Evolutionary conservation across 176 grass and related monocot species (phyloP), one percentile per base, ranked within the genome.

Genomic region (Lolium multiflorum): DNA sequence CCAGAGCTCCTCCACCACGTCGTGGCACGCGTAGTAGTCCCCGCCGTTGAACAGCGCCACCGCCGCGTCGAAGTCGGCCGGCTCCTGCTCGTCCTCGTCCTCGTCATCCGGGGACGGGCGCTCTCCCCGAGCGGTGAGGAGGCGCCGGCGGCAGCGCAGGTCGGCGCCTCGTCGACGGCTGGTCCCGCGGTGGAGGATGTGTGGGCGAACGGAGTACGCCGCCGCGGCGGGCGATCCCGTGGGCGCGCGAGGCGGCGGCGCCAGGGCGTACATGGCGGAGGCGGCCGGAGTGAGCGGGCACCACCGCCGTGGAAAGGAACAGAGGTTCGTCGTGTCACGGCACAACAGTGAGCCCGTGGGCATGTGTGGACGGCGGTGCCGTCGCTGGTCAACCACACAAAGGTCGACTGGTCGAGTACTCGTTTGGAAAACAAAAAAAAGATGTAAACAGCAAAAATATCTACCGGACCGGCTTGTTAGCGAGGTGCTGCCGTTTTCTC

Each of bases 1-100:
- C 95, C 95, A 98, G 57, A 98, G 88, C 85, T 98, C 95, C 85
- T 98, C 95, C 81, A 98, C 85, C 61, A 91, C 91, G 83, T 95
- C 95, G 77, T 98, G 95, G 87, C 95, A 98, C 57, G 76, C 78
- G 75, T 98, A 84, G 93, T 88, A 98, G 8, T 95, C 87, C 0
- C 95, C 93, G 37, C 85, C 20, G 82, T 98, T 95, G 85, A 98
- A 98, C 61, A 98, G 89, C 55, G 66, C 88, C 74, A 83, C 95
- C 9, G 93, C 93, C 14, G 81, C 69, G 49, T 90, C 93, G 59
- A 98, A 95, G 28, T 86, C 82, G 8, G 57, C 58, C 24, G 38
- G 37, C 1, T 76, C 73, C 8, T 69, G 24, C 0, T 71, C 22
- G 0, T 60, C 70, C 0, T 71, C 72, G 0, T 89, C 74, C 0